Evolutionary conservation across 768 basidiomycete species (phyloP).

Genomic region (Russula lepida): DNA sequence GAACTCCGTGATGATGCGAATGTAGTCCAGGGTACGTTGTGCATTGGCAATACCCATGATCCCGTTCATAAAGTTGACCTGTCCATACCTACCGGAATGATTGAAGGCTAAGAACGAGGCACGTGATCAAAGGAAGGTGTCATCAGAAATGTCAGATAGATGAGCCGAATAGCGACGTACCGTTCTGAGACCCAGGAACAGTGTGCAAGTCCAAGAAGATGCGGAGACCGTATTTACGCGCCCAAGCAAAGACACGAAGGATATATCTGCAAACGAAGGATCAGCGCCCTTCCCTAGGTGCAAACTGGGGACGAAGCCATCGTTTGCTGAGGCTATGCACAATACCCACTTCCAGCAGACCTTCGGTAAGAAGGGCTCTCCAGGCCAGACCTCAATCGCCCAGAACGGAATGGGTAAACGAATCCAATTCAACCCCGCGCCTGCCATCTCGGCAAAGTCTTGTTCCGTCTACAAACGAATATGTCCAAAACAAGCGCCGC

Average conservation of each 20-base stretch:
- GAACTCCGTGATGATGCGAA: conserved; percentile 74
- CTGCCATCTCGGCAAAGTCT: conserved; percentile 85
- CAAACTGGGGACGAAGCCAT: not conserved
- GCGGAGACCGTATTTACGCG: conserved; percentile 83
- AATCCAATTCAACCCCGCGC: conserved; percentile 82
- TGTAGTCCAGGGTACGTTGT: conserved; percentile 68
- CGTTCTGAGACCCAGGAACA: conserved; percentile 78
- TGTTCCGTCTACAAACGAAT: conserved; percentile 57
- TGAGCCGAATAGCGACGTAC: conserved; percentile 26
- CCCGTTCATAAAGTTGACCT: conserved; percentile 57
- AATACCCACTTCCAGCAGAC: conserved; percentile 63
- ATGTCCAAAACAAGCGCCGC: conserved; percentile 4
- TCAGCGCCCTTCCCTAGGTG: not conserved
- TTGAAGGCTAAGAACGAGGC: conserved; percentile 38
- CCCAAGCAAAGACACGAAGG: conserved; percentile 71
- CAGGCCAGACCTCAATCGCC: conserved; percentile 72
- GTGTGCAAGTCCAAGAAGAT: conserved; percentile 78
- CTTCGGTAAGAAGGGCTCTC: conserved; percentile 71
- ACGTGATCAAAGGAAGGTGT: not conserved
- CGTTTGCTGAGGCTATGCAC: not conserved
- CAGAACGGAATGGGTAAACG: conserved; percentile 80
- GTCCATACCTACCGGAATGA: conserved; percentile 52
- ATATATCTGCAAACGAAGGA: conserved; percentile 41
- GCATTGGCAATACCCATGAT: conserved; percentile 89
- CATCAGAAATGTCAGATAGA: conserved; percentile 11